Evolutionary conservation across 768 basidiomycete species (phyloP).

Genomic region (Podaxis rugospora): DNA sequence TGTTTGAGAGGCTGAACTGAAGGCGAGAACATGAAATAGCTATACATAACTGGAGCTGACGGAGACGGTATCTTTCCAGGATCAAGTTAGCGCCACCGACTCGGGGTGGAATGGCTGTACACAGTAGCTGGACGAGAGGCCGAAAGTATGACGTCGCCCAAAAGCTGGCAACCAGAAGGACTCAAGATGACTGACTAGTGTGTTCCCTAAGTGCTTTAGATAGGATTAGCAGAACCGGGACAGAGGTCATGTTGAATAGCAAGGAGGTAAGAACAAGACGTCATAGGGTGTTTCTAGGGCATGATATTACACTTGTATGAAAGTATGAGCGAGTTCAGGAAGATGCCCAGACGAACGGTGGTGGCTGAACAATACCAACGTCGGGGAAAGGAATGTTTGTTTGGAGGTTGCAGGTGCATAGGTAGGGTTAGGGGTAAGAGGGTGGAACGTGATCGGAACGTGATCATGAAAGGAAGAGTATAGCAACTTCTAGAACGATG

Average conservation of each 20-base stretch:
- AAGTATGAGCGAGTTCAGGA: too few relatives aligned
- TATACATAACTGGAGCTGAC: not conserved
- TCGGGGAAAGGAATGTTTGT: too few relatives aligned
- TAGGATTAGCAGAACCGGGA: not conserved
- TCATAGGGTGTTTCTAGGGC: not conserved
- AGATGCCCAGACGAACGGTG: too few relatives aligned
- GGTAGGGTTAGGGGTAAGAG: conserved; percentile 13
- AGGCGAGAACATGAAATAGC: not conserved
- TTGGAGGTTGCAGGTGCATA: not conserved
- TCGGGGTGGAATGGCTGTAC: conserved; percentile 7
- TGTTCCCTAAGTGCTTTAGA: too few relatives aligned
- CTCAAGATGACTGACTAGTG: too few relatives aligned
- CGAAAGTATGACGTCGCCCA: not conserved
- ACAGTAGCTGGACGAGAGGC: not conserved
- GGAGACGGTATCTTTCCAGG: not conserved
- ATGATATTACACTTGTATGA: not conserved
- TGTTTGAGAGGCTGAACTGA: not conserved
- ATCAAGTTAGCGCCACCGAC: conserved; percentile 8
- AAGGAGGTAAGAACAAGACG: not conserved
- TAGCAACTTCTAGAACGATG: conserved; percentile 31
- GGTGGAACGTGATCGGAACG: conserved; percentile 22
- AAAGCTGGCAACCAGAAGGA: not conserved
- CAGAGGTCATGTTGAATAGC: not conserved
- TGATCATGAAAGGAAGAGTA: conserved; percentile 19
- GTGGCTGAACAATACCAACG: too few relatives aligned